Base-by-base conservation (phyloP, 1,284 basidiomycete genomes). In the Moesziomyces sp. region DNA sequence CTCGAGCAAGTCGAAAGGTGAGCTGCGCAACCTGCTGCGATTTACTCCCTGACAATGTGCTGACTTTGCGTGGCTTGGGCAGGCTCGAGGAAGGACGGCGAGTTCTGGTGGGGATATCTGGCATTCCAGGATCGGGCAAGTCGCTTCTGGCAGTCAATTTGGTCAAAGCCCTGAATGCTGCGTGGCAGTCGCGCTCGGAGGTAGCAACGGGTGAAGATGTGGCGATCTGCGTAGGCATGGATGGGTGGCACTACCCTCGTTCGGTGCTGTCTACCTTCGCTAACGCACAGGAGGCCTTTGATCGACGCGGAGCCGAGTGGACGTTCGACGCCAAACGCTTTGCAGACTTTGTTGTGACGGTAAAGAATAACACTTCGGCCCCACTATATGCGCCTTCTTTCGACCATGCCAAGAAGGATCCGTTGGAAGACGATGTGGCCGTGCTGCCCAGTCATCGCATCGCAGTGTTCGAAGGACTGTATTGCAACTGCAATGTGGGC, bases 41-140 rank as follows among this genome's bases (percentile, higher is more conserved):
- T 16, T 10, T 5, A 19, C 18, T n/a, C n/a, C 8, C 21, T 13
- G 21, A 10, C 44, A 11, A 21, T 13, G n/a, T 44, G 21, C 44
- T 46, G 51, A 52, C 45, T 43, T 19, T 40, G 7, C n/a, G 48
- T n/a, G 16, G 28, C 13, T 21, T 30, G 33, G 19, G 23, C 61
- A 91, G 89, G 48, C 86, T 85, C 3, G 84, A 87, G 2, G 56
- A 85, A 11, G 82, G 86, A 42, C 80, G 86, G 4, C 89, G 93
- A 18, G 85, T 93, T 30, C 85, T 95, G 6, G 88, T 94, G 24
- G 93, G 91, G 30, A 87, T 93, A 52, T 87, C 89, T 46, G 92
- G 93, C 16, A 89, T 92, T 16, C 93, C 93, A 6, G 93, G 91
- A 0, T 91, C 92, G 1, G 93, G 93, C 11, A 95, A 95, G 85